A percentile compares a stretch with the other conserved stretches of the same genome.
Conservation (phyloP, 768 basidiomycete species). For the Russula sp. region DNA sequence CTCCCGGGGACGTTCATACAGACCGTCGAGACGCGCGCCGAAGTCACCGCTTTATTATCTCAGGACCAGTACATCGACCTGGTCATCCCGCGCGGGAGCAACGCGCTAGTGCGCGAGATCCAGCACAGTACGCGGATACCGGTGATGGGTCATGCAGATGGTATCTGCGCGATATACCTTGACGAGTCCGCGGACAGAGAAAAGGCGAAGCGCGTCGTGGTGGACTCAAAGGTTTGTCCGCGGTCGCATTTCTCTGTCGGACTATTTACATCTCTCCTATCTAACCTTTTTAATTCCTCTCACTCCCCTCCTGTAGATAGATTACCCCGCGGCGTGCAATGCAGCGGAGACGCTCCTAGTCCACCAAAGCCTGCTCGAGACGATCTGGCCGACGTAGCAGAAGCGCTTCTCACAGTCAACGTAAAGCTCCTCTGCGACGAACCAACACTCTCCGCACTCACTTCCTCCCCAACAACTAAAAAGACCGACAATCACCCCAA, state of each 20-base stretch:
- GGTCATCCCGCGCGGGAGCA: slow-evolving; percentile 95
- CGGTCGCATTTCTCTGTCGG: slow-evolving; percentile 40
- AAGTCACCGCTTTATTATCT: slow-evolving; percentile 80
- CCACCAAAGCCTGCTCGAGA: slow-evolving; percentile 66
- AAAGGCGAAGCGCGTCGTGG: slow-evolving; percentile 77
- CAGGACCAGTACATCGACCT: slow-evolving; percentile 94
- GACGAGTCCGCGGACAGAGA: slow-evolving; percentile 75
- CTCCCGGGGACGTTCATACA: slow-evolving; percentile 85
- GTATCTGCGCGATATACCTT: slow-evolving; percentile 85
- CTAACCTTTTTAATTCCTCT: not conserved
- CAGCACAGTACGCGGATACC: slow-evolving; percentile 90
- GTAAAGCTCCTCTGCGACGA: slow-evolving; percentile 82
- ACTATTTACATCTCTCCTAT: too few species aligned
- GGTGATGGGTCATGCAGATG: slow-evolving; percentile 99
- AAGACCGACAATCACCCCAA: slow-evolving; percentile 32
- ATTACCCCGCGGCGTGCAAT: slow-evolving; percentile 97
- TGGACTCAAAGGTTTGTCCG: slow-evolving; percentile 82
- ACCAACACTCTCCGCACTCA: slow-evolving; percentile 55
- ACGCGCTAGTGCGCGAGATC: slow-evolving; percentile 81
- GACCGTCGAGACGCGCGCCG: slow-evolving; percentile 84
- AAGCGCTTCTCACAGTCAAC: slow-evolving; percentile 59
- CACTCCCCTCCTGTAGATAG: slow-evolving; percentile 50
- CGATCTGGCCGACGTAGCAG: slow-evolving; percentile 82
- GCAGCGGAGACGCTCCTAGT: slow-evolving; percentile 86
- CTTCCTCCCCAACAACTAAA: slow-evolving; percentile 37